Evolutionary conservation across 371 early-diverging fungal species (phyloP).

Genomic region (Mucor plumbeus): DNA sequence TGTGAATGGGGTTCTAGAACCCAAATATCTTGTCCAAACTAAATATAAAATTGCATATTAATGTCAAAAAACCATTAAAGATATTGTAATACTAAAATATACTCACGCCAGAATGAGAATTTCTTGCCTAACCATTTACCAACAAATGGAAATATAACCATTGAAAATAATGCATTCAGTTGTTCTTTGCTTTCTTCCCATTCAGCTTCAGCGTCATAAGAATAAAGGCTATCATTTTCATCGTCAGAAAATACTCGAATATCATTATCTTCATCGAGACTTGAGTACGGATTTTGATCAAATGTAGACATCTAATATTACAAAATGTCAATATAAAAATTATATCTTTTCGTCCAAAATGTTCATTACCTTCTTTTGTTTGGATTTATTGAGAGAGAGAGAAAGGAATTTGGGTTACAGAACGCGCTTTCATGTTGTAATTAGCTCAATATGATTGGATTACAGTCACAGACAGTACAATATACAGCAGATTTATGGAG

Average conservation of each 20-base stretch:
- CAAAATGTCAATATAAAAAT: neutral
- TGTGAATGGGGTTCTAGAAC: constrained; percentile 14
- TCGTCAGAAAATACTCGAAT: constrained; percentile 22
- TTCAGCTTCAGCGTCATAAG: constrained; percentile 60
- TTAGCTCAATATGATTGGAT: neutral
- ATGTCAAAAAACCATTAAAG: neutral
- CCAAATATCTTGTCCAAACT: constrained; percentile 25
- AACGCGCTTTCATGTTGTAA: neutral
- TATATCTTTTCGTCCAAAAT: neutral
- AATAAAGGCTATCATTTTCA: constrained; percentile 32
- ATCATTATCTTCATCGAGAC: constrained; percentile 37
- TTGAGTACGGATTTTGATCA: constrained; percentile 28
- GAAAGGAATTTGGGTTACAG: neutral
- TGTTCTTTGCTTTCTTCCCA: constrained; percentile 72
- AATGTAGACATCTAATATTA: constrained; percentile 1
- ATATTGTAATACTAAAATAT: neutral
- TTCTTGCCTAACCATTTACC: constrained; percentile 68
- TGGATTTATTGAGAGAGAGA: neutral
- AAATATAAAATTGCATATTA: neutral
- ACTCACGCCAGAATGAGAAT: constrained; percentile 62
- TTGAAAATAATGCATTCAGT: constrained; percentile 55
- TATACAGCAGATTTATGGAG: neutral
- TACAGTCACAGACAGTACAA: neutral
- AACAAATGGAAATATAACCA: constrained; percentile 63
- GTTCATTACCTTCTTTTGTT: neutral